A percentile compares a stretch with the other conserved stretches of the same genome.
Evolutionary conservation across 2,329 filamentous ascomycete genomes (phyloP).

Genomic region (Aureobasidium sp.): DNA sequence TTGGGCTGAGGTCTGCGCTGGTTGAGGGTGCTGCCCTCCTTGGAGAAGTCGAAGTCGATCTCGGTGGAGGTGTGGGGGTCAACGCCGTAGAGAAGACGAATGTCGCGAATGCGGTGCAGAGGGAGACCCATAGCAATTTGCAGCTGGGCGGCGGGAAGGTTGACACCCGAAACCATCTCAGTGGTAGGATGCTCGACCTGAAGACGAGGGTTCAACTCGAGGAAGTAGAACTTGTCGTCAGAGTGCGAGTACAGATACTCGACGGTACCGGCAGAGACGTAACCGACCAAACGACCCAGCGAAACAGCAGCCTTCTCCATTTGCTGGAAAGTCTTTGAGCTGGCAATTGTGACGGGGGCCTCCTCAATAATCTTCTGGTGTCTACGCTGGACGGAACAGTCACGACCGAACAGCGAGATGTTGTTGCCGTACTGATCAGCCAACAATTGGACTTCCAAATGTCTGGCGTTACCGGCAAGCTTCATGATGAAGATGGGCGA

Average conservation of each 20-base stretch:
- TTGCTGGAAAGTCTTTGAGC: constrained; percentile 76
- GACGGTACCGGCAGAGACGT: constrained; percentile 96
- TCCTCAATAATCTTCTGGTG: constrained; percentile 99
- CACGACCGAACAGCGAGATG: constrained; percentile 95
- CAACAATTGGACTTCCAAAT: constrained; percentile 94
- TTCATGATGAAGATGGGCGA: constrained; percentile 99
- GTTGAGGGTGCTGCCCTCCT: constrained; percentile 69
- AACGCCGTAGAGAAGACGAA: constrained; percentile 89
- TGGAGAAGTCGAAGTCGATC: constrained; percentile 96
- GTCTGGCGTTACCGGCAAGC: constrained; percentile 88
- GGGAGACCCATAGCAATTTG: constrained; percentile 99
- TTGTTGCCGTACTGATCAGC: constrained; percentile 99
- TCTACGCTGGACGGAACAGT: constrained; percentile 95
- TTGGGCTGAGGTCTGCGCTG: constrained; percentile 89
- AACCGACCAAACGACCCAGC: constrained; percentile 87
- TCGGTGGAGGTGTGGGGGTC: constrained; percentile 79
- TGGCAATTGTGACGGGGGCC: constrained; percentile 93
- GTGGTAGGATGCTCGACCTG: constrained; percentile 99
- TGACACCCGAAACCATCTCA: constrained; percentile 98
- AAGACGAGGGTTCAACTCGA: constrained; percentile 96
- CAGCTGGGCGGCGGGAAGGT: constrained; percentile 91
- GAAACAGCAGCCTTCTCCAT: constrained; percentile 98
- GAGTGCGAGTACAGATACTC: constrained; percentile 98
- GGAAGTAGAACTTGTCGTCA: constrained; percentile 98
- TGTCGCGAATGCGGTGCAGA: constrained; percentile 90